phyloP scores from a whole-genome alignment of 257 asterid genomes.

The Fraxinus americana region DNA sequence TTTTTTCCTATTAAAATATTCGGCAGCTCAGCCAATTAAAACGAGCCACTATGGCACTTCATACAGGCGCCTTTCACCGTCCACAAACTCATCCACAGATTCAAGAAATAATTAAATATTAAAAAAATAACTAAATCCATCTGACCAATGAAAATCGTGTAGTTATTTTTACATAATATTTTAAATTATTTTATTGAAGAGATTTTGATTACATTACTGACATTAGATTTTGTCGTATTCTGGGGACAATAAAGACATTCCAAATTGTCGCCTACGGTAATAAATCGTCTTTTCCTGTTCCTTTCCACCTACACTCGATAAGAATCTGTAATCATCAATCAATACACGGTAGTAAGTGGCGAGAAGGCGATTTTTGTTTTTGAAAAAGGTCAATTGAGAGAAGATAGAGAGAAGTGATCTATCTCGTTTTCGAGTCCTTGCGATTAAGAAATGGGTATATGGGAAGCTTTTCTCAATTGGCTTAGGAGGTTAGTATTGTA shows the following conservation, averaged over 20 bases:
- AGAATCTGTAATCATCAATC: conserved; percentile 21
- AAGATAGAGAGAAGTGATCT: conserved; percentile 48
- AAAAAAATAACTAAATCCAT: too few species aligned
- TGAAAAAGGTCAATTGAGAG: conserved; percentile 38
- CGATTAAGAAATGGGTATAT: conserved; percentile 68
- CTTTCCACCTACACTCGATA: conserved; percentile 20
- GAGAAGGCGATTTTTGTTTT: neutral
- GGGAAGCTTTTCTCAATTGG: conserved; percentile 99
- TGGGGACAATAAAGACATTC: conserved; percentile 25
- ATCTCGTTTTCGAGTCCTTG: conserved; percentile 39
- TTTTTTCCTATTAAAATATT: too few species aligned
- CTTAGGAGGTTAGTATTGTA: conserved; percentile 64
- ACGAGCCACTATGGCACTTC: too few species aligned
- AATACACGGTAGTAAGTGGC: neutral
- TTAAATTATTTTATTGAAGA: too few species aligned
- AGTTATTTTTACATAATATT: too few species aligned
- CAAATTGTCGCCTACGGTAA: conserved; percentile 29
- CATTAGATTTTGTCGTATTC: conserved; percentile 16
- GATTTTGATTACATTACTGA: too few species aligned
- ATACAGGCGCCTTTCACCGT: too few species aligned
- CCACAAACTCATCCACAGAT: too few species aligned
- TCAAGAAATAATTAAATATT: too few species aligned
- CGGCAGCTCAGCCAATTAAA: too few species aligned
- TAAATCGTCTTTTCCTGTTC: neutral
- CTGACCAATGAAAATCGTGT: too few species aligned